Percentiles rank a stretch among this genome's conserved stretches.
Evolutionary conservation across 805 yeast genomes (phyloP).

Genomic region (Teunomyces funiuensis): DNA sequence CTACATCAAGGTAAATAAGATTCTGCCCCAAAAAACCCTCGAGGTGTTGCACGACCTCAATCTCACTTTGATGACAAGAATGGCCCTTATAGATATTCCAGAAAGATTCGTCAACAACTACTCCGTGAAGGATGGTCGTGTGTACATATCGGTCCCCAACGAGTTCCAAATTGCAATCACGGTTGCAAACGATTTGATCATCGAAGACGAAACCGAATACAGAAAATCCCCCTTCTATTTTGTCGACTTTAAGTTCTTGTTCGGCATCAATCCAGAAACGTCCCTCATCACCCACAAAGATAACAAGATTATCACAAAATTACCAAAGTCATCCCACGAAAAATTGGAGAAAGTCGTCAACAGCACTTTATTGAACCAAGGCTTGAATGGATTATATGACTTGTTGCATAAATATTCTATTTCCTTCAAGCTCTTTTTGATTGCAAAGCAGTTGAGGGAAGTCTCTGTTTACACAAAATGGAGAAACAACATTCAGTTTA

Average conservation of each 20-base stretch:
- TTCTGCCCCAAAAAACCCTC: conserved; percentile 57
- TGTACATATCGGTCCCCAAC: conserved; percentile 58
- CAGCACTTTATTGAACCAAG: conserved; percentile 43
- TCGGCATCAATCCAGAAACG: conserved; percentile 45
- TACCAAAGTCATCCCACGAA: conserved; percentile 32
- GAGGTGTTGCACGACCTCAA: conserved; percentile 68
- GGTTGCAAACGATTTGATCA: conserved; percentile 56
- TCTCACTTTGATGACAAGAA: conserved; percentile 66
- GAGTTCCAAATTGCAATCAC: conserved; percentile 66
- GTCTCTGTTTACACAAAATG: conserved; percentile 49
- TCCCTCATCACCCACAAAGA: conserved; percentile 30
- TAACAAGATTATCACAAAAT: conserved; percentile 23
- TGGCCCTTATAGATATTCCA: conserved; percentile 73
- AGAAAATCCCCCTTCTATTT: conserved; percentile 64
- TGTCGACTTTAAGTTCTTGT: conserved; percentile 70
- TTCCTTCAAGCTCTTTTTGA: conserved; percentile 60
- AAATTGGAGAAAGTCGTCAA: conserved; percentile 59
- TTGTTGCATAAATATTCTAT: conserved; percentile 59
- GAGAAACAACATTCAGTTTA: conserved; percentile 60
- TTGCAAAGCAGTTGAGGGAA: conserved; percentile 56
- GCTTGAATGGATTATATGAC: conserved; percentile 54
- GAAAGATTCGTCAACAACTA: conserved; percentile 56
- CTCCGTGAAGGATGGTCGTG: conserved; percentile 72
- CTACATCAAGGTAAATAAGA: conserved; percentile 47
- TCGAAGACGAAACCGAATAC: conserved; percentile 54